Percentiles rank a stretch among this genome's conserved stretches.
phyloP scores from a whole-genome alignment of 768 basidiomycete genomes.

The Dioszegia crocea region DNA sequence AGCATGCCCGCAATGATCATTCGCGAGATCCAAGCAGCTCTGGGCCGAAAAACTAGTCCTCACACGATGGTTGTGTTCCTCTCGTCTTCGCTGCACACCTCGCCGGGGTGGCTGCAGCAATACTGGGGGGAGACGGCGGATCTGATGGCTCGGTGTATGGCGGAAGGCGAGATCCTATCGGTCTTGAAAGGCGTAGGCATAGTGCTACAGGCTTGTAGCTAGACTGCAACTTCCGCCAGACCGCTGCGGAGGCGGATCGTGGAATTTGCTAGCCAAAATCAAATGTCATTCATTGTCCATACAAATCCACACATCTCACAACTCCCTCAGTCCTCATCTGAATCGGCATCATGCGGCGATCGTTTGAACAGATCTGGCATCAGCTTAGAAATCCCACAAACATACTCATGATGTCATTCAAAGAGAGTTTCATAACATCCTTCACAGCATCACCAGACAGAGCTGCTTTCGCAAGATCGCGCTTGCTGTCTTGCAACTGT shows the following conservation, averaged over 20 bases:
- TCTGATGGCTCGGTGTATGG: conserved; percentile 32
- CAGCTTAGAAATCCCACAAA: conserved; percentile 5
- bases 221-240: too few relatives aligned
- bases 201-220: conserved; percentile 17
- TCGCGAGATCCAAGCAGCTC: conserved; percentile 18
- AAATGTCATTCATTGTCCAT: too few relatives aligned
- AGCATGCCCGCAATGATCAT: conserved; percentile 33
- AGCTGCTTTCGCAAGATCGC: conserved; percentile 74
- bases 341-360: not conserved
- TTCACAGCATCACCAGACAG: conserved; percentile 83
- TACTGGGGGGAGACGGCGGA: conserved; percentile 35
- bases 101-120: conserved; percentile 25
- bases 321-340: not conserved
- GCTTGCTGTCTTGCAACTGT: conserved; percentile 90
- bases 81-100: conserved; percentile 20
- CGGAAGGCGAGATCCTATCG: conserved; percentile 25
- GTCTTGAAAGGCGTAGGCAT: conserved; percentile 36
- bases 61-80: conserved; percentile 9
- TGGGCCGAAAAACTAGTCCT: conserved; percentile 15
- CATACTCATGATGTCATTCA: conserved; percentile 73
- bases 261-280: too few relatives aligned
- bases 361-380: not conserved
- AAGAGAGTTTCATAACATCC: conserved; percentile 68
- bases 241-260: too few relatives aligned
- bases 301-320: too few relatives aligned